phyloP scores from a whole-genome alignment of 371 early-diverging fungal genomes.

The Circinella minor region DNA sequence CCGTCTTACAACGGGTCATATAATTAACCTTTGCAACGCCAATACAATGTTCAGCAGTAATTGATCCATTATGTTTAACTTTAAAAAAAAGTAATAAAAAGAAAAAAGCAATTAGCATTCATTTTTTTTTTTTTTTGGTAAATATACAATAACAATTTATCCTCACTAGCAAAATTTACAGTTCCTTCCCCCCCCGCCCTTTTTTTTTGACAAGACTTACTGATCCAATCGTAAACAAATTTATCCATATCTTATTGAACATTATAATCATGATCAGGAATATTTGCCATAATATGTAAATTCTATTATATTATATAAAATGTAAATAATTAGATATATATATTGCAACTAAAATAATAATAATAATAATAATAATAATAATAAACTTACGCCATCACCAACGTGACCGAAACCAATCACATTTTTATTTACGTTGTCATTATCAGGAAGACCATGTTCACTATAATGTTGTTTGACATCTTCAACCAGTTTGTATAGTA shows the following conservation, averaged over 20 bases:
- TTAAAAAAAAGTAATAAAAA: too few relatives aligned
- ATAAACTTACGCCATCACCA: slow-evolving; percentile 55
- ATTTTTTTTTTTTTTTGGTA: too few relatives aligned
- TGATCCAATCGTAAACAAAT: slow-evolving; percentile 70
- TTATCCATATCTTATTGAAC: slow-evolving; percentile 28
- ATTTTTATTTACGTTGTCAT: slow-evolving; percentile 45
- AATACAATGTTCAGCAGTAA: slow-evolving; percentile 59
- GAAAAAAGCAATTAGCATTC: too few relatives aligned
- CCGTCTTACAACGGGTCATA: slow-evolving; percentile 53
- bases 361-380: neutral
- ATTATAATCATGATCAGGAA: slow-evolving; percentile 45
- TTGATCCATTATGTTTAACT: slow-evolving; percentile 57
- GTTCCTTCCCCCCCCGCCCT: neutral
- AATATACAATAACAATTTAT: too few relatives aligned
- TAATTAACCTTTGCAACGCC: slow-evolving; percentile 38
- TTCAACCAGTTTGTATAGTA: slow-evolving; percentile 69
- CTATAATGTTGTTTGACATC: slow-evolving; percentile 60
- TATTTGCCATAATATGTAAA: slow-evolving; percentile 80
- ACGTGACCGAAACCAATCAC: slow-evolving; percentile 79
- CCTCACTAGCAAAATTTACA: too few relatives aligned
- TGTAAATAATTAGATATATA: too few relatives aligned
- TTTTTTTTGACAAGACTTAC: slow-evolving; percentile 26
- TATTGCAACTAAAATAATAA: too few relatives aligned
- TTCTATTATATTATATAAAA: slow-evolving; percentile 43
- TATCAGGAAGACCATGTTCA: slow-evolving; percentile 44